A percentile compares a stretch with the other conserved stretches of the same genome.
phyloP scores from a whole-genome alignment of 495 filamentous ascomycete species.

The Talaromyces proteolyticus region DNA sequence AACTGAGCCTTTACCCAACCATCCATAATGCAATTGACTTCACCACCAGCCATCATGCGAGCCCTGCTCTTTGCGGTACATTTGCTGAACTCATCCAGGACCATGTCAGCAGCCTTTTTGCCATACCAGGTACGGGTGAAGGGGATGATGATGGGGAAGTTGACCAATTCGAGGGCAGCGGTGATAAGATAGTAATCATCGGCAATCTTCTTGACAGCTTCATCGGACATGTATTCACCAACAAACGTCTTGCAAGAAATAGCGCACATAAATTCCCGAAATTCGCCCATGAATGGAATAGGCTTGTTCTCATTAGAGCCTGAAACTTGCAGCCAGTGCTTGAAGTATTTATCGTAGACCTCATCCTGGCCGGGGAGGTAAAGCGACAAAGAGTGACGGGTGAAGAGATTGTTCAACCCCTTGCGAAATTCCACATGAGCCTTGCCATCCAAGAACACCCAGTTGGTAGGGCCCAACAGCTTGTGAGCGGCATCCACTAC shows the following conservation, averaged over 20 bases:
- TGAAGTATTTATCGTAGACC: conserved; percentile 83
- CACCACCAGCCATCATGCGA: conserved; percentile 85
- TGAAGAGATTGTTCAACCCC: conserved; percentile 92
- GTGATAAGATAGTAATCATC: conserved; percentile 97
- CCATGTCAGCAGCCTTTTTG: conserved; percentile 91
- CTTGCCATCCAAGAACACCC: conserved; percentile 97
- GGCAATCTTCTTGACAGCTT: conserved; percentile 87
- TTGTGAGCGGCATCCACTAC: conserved; percentile 95
- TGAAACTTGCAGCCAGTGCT: conserved; percentile 68
- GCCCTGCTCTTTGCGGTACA: conserved; percentile 91
- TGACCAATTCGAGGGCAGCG: conserved; percentile 91
- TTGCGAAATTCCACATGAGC: conserved; percentile 95
- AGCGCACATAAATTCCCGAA: conserved; percentile 95
- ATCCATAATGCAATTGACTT: conserved; percentile 89
- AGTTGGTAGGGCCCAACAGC: conserved; percentile 85
- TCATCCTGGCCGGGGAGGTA: conserved; percentile 93
- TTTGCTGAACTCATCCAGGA: conserved; percentile 80
- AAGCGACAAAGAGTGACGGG: conserved; percentile 75
- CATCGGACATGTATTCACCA: conserved; percentile 88
- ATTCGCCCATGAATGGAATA: conserved; percentile 81
- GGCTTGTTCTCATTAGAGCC: conserved; percentile 60
- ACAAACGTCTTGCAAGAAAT: conserved; percentile 95
- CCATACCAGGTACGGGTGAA: conserved; percentile 97
- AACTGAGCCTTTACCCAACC: conserved; percentile 85
- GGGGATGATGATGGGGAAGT: conserved; percentile 96